Conservation (phyloP, 768 basidiomycete species). For the Candolleomyces aberdarensis region DNA sequence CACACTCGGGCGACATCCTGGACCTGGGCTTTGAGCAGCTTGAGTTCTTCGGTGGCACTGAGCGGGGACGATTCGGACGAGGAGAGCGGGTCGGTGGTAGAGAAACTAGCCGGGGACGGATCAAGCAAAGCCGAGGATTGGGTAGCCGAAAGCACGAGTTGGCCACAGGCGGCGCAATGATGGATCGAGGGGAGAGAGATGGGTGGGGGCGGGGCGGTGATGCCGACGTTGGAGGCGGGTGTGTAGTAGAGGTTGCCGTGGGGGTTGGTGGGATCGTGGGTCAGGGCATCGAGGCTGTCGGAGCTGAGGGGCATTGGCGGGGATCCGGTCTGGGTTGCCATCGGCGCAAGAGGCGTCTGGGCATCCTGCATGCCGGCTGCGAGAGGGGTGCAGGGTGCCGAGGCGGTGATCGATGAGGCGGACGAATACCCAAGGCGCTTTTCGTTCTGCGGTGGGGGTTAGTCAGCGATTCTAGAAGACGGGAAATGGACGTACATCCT, state of each 20-base stretch:
- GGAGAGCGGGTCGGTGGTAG: constrained; percentile 42
- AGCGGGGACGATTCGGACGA: constrained; percentile 32
- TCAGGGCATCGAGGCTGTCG: constrained; percentile 32
- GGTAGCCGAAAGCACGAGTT: neutral
- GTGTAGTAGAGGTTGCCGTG: constrained; percentile 1
- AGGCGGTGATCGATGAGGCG: neutral
- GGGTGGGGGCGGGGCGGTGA: constrained; percentile 25
- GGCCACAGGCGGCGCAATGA: neutral
- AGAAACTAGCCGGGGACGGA: neutral
- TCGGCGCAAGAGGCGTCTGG: neutral
- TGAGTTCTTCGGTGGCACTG: constrained; percentile 69
- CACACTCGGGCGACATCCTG: constrained; percentile 76
- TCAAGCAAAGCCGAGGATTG: constrained; percentile 38
- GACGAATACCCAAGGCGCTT: neutral
- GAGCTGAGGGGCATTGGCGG: constrained; percentile 36
- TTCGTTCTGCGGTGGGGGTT: neutral
- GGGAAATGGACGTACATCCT: neutral
- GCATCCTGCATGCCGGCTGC: neutral
- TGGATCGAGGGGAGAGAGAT: constrained; percentile 43
- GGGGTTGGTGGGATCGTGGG: constrained; percentile 23
- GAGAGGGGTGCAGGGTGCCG: constrained; percentile 7
- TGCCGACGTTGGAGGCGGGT: neutral
- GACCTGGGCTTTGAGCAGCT: constrained; percentile 75
- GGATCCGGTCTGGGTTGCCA: neutral
- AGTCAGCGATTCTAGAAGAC: neutral